Evolutionary conservation across 1,139 yeast species (phyloP).

Genomic region (Zhuliangozyma blackwelliae): DNA sequence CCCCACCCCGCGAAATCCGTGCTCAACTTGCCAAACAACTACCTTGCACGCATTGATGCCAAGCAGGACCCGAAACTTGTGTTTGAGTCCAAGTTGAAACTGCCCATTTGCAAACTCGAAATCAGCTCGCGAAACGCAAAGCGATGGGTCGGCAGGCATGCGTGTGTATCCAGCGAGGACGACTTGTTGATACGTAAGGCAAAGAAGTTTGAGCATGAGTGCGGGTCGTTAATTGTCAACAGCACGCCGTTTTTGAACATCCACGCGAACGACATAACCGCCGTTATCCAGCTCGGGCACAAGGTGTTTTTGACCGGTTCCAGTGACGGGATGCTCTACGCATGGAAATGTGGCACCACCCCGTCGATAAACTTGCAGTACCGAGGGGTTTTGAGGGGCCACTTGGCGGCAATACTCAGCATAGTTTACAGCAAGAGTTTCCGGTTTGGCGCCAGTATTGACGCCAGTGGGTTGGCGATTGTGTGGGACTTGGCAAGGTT

Average conservation of each 20-base stretch:
- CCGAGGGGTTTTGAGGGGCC: slow-evolving; percentile 52
- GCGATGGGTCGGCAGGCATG: slow-evolving; percentile 46
- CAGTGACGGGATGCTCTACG: slow-evolving; percentile 50
- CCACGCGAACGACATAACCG: slow-evolving; percentile 32
- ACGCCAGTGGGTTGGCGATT: slow-evolving; percentile 44
- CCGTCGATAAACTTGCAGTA: slow-evolving; percentile 33
- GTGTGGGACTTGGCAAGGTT: slow-evolving; percentile 59
- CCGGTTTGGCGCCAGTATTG: slow-evolving; percentile 50
- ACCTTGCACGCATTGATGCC: slow-evolving; percentile 17
- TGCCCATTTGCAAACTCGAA: slow-evolving; percentile 39
- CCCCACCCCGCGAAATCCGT: slow-evolving; percentile 58
- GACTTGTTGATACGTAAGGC: slow-evolving; percentile 37
- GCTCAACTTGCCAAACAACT: slow-evolving; percentile 30
- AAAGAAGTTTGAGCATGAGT: slow-evolving; percentile 17
- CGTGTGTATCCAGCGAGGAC: slow-evolving; percentile 34
- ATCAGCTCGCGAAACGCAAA: slow-evolving; percentile 26
- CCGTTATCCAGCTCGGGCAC: slow-evolving; percentile 33
- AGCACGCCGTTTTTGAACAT: slow-evolving; percentile 38
- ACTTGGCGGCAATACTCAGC: slow-evolving; percentile 36
- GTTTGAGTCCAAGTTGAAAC: slow-evolving; percentile 32
- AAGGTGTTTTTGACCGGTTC: slow-evolving; percentile 49
- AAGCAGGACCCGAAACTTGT: slow-evolving; percentile 21
- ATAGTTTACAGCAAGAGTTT: slow-evolving; percentile 47
- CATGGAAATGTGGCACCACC: slow-evolving; percentile 44
- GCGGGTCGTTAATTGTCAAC: slow-evolving; percentile 41